Percentiles rank a stretch among this genome's conserved stretches.
These are phyloP conservation scores for Ganoderma multipileum DNA, from an alignment of 1,284 basidiomycete species.

Conservation along the genomic window DNA sequence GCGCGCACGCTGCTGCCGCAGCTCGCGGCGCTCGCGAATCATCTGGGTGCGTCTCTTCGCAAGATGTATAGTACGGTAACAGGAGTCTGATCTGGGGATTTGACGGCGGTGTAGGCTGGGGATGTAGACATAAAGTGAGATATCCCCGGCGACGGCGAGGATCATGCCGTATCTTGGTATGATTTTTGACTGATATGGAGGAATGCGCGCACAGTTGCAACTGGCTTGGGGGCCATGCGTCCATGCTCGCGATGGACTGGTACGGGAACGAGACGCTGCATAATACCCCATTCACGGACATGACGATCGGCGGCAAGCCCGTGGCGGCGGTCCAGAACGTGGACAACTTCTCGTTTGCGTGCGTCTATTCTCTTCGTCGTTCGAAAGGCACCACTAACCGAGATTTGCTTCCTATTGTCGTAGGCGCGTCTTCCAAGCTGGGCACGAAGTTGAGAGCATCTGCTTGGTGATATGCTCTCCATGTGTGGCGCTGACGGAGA, in stretches of 20 bases:
- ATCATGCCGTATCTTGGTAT: neutral
- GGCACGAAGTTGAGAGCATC: conserved; percentile 63
- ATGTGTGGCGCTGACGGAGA: neutral
- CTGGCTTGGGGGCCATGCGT: conserved; percentile 65
- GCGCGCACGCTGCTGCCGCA: conserved; percentile 61
- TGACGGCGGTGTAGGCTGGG: conserved; percentile 61
- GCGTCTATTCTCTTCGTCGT: conserved; percentile 15
- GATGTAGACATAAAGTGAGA: conserved; percentile 69
- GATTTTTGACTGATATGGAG: neutral
- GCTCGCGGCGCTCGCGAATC: conserved; percentile 59
- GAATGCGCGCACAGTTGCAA: conserved; percentile 54
- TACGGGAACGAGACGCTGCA: conserved; percentile 58
- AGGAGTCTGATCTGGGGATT: too few species aligned
- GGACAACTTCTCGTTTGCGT: conserved; percentile 59
- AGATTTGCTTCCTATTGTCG: neutral
- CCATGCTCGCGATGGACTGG: conserved; percentile 68
- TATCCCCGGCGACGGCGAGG: neutral
- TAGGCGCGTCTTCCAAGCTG: conserved; percentile 61
- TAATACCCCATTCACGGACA: conserved; percentile 58
- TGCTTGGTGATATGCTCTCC: neutral
- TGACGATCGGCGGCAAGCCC: conserved; percentile 56
- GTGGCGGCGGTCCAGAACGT: conserved; percentile 67
- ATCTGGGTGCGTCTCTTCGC: conserved; percentile 56
- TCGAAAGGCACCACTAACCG: too few species aligned
- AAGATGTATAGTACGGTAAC: too few species aligned